Percentiles rank a stretch among this genome's conserved stretches.
These are phyloP conservation scores for Nephelium lappaceum DNA, from an alignment of 345 rosid species.

Conservation along the genomic window DNA sequence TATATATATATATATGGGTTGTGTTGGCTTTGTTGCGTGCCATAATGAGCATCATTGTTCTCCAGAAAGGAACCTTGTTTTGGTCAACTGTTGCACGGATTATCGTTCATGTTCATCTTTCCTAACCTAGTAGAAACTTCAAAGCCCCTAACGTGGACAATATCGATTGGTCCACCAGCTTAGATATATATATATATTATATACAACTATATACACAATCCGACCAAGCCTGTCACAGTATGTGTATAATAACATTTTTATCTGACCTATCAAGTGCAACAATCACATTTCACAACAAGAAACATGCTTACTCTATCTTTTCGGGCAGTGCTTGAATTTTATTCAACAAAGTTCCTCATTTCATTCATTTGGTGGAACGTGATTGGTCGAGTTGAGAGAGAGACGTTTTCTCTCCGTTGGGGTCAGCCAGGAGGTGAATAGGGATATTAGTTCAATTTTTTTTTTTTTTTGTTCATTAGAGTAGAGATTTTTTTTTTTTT, in stretches of 20 bases:
- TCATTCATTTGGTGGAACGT: slow-evolving; percentile 24
- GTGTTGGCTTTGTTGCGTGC: slow-evolving; percentile 19
- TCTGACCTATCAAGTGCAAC: not conserved
- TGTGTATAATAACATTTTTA: slow-evolving; percentile 6
- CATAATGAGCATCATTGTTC: slow-evolving; percentile 31
- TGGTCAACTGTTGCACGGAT: slow-evolving; percentile 25
- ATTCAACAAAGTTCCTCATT: slow-evolving; percentile 5
- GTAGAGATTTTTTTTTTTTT: too few relatives aligned
- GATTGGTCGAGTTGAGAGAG: slow-evolving; percentile 15
- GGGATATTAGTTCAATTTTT: too few relatives aligned
- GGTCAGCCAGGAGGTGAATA: not conserved
- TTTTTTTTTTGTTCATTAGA: too few relatives aligned
- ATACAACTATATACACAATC: not conserved
- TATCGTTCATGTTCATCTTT: slow-evolving; percentile 12
- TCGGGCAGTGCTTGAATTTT: not conserved
- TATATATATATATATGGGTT: too few relatives aligned
- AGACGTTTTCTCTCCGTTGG: not conserved
- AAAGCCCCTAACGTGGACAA: slow-evolving; percentile 14
- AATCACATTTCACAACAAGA: not conserved
- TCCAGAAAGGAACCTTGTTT: slow-evolving; percentile 15
- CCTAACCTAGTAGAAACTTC: not conserved
- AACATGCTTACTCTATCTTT: slow-evolving; percentile 5
- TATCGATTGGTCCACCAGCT: slow-evolving; percentile 22
- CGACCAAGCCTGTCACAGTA: slow-evolving; percentile 20
- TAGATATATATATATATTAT: not conserved